These are phyloP conservation scores for Verticillium zaregamsianum DNA, from an alignment of 2,329 filamentous ascomycete species.

Conservation along the genomic window DNA sequence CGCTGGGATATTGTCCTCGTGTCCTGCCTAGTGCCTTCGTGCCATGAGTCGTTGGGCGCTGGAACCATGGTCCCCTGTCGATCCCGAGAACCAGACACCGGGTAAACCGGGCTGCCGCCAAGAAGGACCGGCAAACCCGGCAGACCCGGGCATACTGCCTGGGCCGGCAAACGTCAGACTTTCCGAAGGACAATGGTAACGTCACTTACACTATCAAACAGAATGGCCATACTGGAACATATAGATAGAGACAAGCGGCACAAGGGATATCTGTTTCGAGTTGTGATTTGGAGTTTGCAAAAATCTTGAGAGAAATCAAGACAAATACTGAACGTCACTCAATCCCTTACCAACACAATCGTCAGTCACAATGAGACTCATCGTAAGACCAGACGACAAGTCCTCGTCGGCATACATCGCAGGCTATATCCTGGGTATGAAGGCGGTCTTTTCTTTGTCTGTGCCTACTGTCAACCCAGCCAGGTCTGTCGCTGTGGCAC, in stretches of 20 bases:
- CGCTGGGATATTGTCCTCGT: not conserved
- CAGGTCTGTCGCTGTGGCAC: not conserved
- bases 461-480: slow-evolving; percentile 24
- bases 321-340: not conserved
- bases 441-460: fast-evolving
- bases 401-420: slow-evolving; percentile 65
- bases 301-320: not conserved
- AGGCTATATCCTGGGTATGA: slow-evolving; percentile 66
- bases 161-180: not conserved
- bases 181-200: not conserved
- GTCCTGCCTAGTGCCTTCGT: not conserved
- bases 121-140: not conserved
- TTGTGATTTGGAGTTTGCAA: not conserved
- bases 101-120: not conserved
- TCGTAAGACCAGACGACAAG: slow-evolving; percentile 62
- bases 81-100: not conserved
- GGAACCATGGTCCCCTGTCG: not conserved
- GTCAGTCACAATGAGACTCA: slow-evolving; percentile 58
- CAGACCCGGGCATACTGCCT: not conserved
- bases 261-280: not conserved
- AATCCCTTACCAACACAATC: not conserved
- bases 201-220: not conserved
- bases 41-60: not conserved
- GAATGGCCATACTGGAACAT: not conserved
- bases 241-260: not conserved